These are phyloP conservation scores for Micromonas pusilla DNA, from an alignment of 139 green algal species.

Conservation along the genomic window DNA sequence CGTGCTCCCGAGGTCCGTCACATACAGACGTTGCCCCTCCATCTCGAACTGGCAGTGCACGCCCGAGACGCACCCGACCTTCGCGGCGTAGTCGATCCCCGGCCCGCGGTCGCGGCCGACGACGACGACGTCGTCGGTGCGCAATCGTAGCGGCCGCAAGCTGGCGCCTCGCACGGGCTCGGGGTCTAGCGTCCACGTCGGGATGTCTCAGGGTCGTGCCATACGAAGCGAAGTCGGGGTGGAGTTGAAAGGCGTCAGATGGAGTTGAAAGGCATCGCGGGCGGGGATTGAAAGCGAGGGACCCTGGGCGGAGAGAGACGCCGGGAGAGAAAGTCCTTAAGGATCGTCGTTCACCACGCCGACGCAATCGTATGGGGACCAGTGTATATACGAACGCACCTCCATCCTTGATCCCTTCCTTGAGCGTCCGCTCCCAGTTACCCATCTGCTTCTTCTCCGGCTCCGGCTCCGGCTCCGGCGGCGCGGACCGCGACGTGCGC, in stretches of 20 bases:
- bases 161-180: not conserved
- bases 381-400: too few species aligned
- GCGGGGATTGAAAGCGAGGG: too few species aligned
- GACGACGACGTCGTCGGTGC: not conserved
- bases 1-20: conserved; percentile 54
- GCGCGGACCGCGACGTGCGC: not conserved
- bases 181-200: conserved; percentile 12
- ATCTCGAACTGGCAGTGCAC: conserved; percentile 24
- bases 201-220: too few species aligned
- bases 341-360: too few species aligned
- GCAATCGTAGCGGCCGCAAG: not conserved
- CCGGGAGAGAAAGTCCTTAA: too few species aligned
- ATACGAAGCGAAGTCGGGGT: too few species aligned
- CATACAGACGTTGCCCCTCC: conserved; percentile 24
- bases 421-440: not conserved
- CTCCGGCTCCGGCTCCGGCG: not conserved
- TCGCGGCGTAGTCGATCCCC: not conserved
- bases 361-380: too few species aligned
- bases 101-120: not conserved
- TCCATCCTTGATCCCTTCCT: not conserved
- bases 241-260: too few species aligned
- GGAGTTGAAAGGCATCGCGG: too few species aligned
- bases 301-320: too few species aligned
- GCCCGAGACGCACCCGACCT: conserved; percentile 20
- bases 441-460: not conserved